Percentiles rank a stretch among this genome's conserved stretches.
Conservation (phyloP, 2,329 filamentous ascomycete species). For the Diplodia scrobiculata region DNA sequence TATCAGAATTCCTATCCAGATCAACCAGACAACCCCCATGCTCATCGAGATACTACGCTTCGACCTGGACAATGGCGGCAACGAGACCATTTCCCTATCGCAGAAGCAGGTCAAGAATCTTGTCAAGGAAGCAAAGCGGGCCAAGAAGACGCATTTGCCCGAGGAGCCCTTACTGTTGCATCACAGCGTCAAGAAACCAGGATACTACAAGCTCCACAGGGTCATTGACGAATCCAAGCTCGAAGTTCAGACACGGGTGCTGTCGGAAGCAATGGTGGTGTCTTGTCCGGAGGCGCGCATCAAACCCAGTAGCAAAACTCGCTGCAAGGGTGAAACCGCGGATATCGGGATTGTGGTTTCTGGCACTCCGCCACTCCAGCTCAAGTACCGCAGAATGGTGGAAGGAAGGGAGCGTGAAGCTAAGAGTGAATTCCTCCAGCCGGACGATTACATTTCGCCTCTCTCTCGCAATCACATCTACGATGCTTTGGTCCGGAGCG, state of each 20-base stretch:
- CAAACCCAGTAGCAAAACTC: conserved; percentile 64
- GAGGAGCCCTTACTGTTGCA: conserved; percentile 67
- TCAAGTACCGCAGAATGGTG: conserved; percentile 86
- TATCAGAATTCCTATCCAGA: conserved; percentile 76
- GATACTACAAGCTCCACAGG: conserved; percentile 79
- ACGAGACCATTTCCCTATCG: conserved; percentile 77
- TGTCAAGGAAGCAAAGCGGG: conserved; percentile 68
- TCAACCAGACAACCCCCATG: conserved; percentile 90
- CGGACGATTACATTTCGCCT: conserved; percentile 80
- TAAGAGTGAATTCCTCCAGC: conserved; percentile 83
- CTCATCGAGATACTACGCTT: conserved; percentile 85
- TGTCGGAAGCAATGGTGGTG: conserved; percentile 79
- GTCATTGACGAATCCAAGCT: conserved; percentile 93
- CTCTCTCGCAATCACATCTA: conserved; percentile 63
- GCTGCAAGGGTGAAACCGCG: conserved; percentile 85
- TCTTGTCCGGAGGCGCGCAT: conserved; percentile 80
- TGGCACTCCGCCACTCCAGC: conserved; percentile 86
- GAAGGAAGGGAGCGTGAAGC: conserved; percentile 82
- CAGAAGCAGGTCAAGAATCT: conserved; percentile 74
- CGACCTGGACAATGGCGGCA: conserved; percentile 76
- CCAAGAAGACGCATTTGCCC: conserved; percentile 51
- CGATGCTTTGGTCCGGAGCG: conserved; percentile 59
- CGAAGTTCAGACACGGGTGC: conserved; percentile 75
- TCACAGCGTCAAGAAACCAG: conserved; percentile 78
- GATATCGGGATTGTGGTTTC: conserved; percentile 79